Conservation (phyloP, 78 protist species). For the Protostelium mycophagum region DNA sequence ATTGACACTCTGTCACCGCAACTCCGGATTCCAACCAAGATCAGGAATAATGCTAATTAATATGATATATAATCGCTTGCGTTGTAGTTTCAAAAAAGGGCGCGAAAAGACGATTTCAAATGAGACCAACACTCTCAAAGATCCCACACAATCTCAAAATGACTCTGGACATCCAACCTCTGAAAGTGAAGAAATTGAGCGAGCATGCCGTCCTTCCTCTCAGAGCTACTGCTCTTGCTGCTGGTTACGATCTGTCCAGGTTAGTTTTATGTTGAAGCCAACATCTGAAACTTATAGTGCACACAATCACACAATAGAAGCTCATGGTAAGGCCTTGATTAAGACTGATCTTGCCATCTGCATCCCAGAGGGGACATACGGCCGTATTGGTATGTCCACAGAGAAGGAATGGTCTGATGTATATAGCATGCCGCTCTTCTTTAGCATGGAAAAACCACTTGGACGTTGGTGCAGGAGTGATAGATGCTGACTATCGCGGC, state of each 20-base stretch:
- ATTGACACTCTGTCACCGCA: no score
- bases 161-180: no score
- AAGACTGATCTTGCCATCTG: conserved; percentile 73
- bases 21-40: no score
- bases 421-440: conserved; percentile 76
- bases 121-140: no score
- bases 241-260: conserved; percentile 80
- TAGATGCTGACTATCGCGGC: conserved; percentile 71
- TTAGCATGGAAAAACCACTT: conserved; percentile 76
- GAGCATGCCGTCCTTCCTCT: conserved; percentile 56
- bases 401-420: neutral
- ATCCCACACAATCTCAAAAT: no score
- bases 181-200: conserved; percentile 37
- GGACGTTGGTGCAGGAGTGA: conserved; percentile 74
- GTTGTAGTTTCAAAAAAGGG: no score
- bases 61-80: no score
- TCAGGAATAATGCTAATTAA: no score
- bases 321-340: conserved; percentile 72
- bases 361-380: conserved; percentile 67
- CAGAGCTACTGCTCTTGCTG: conserved; percentile 57
- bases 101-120: no score
- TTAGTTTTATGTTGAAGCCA: neutral
- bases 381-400: conserved; percentile 49
- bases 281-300: conserved; percentile 10
- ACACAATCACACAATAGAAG: conserved; percentile 36